Conservation (phyloP, 257 asterid genomes). For the Solanum habrochaites region DNA sequence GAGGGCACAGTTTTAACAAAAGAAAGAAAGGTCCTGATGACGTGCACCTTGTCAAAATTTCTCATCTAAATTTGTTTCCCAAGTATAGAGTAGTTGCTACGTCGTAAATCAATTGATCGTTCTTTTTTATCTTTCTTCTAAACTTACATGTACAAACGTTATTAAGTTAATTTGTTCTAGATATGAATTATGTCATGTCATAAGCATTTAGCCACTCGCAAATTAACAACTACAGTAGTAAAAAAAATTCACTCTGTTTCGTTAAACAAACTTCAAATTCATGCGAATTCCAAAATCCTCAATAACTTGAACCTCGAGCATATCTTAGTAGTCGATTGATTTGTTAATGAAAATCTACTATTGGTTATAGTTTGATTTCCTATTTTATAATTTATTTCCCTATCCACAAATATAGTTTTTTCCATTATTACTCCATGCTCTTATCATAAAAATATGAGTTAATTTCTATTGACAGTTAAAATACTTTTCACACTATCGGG, state of each 20-base stretch:
- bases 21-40: slow-evolving; percentile 2
- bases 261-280: background rate
- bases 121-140: background rate
- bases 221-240: background rate
- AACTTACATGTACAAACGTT: background rate
- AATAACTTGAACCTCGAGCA: background rate
- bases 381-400: no score
- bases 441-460: background rate
- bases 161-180: background rate
- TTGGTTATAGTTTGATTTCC: background rate
- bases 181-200: background rate
- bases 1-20: slow-evolving; percentile 17
- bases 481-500: background rate
- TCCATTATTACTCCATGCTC: background rate
- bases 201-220: background rate
- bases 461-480: background rate
- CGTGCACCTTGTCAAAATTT: slow-evolving; percentile 9
- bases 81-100: background rate
- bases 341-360: background rate
- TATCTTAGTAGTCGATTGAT: background rate
- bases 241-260: background rate
- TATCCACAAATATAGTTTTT: background rate
- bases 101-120: background rate
- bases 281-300: background rate
- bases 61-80: background rate